phyloP scores from a whole-genome alignment of 768 basidiomycete species.

The Tylopilus cervinicoccineus region DNA sequence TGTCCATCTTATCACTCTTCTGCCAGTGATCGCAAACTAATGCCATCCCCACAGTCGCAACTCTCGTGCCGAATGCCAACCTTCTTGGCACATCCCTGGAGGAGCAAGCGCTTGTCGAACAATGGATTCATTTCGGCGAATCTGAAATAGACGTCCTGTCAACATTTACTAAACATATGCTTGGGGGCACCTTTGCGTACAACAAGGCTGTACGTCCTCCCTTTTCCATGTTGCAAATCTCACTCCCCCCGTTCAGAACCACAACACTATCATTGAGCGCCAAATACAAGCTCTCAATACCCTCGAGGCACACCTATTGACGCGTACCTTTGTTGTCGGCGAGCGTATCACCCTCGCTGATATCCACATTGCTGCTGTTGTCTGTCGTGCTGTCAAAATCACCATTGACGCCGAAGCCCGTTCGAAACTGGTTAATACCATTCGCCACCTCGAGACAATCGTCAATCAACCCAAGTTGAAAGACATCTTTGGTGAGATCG shows the following conservation, averaged over 20 bases:
- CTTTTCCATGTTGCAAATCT: not conserved
- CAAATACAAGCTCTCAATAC: slow-evolving; percentile 56
- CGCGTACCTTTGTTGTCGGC: slow-evolving; percentile 86
- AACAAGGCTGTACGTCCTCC: slow-evolving; percentile 68
- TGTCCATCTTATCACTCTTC: not conserved
- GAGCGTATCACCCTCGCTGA: slow-evolving; percentile 96
- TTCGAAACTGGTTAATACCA: slow-evolving; percentile 64
- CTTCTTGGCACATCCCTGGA: slow-evolving; percentile 65
- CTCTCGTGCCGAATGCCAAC: slow-evolving; percentile 69
- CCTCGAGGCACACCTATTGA: slow-evolving; percentile 69
- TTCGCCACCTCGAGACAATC: slow-evolving; percentile 87
- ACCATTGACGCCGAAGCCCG: slow-evolving; percentile 67
- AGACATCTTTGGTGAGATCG: slow-evolving; percentile 55
- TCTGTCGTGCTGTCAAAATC: slow-evolving; percentile 49
- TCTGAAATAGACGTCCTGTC: slow-evolving; percentile 49
- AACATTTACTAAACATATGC: slow-evolving; percentile 38
- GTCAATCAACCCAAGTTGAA: slow-evolving; percentile 78
- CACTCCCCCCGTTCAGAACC: slow-evolving; percentile 42
- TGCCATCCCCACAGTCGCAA: slow-evolving; percentile 53
- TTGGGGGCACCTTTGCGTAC: slow-evolving; percentile 60
- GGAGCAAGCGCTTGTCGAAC: slow-evolving; percentile 74
- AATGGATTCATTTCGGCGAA: slow-evolving; percentile 80
- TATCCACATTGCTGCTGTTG: slow-evolving; percentile 57
- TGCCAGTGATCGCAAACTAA: slow-evolving; percentile 16
- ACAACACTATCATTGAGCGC: slow-evolving; percentile 50